Evolutionary conservation across 305 asterid genomes (phyloP).

Genomic region (Euphrasia arctica): DNA sequence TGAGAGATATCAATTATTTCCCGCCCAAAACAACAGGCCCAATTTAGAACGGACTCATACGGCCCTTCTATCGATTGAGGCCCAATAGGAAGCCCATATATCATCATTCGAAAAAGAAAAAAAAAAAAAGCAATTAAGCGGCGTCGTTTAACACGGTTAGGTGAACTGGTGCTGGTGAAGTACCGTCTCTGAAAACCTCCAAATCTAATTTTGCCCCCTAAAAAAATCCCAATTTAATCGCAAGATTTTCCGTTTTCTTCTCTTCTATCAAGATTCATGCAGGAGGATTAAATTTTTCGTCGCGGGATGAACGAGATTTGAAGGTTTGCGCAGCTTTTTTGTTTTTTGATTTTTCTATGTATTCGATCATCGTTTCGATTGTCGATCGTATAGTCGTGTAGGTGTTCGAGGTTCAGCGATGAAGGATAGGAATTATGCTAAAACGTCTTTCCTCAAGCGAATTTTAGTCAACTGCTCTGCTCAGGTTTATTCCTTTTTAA

Average conservation of each 20-base stretch:
- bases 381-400: slow-evolving; percentile 27
- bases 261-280: slow-evolving; percentile 1
- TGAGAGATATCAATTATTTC: no score
- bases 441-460: slow-evolving; percentile 55
- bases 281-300: not conserved
- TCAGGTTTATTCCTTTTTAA: slow-evolving; percentile 53
- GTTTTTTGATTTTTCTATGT: not conserved
- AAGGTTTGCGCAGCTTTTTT: slow-evolving; percentile 21
- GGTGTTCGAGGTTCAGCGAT: slow-evolving; percentile 43
- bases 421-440: slow-evolving; percentile 67
- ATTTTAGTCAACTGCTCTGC: slow-evolving; percentile 64
- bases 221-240: slow-evolving; percentile 7
- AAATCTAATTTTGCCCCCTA: not conserved
- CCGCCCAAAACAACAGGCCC: not conserved
- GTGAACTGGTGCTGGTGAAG: slow-evolving; percentile 22
- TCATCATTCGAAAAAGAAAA: not conserved
- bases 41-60: not conserved
- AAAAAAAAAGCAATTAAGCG: not conserved
- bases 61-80: not conserved
- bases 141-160: slow-evolving; percentile 31
- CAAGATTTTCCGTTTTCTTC: slow-evolving; percentile 3
- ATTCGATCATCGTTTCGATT: slow-evolving; percentile 1
- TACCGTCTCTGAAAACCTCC: slow-evolving; percentile 15
- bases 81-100: slow-evolving; percentile 27
- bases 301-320: slow-evolving; percentile 24